Evolutionary conservation across 75 land plant species (phyloP).

Genomic region (Pinus albicaulis): DNA sequence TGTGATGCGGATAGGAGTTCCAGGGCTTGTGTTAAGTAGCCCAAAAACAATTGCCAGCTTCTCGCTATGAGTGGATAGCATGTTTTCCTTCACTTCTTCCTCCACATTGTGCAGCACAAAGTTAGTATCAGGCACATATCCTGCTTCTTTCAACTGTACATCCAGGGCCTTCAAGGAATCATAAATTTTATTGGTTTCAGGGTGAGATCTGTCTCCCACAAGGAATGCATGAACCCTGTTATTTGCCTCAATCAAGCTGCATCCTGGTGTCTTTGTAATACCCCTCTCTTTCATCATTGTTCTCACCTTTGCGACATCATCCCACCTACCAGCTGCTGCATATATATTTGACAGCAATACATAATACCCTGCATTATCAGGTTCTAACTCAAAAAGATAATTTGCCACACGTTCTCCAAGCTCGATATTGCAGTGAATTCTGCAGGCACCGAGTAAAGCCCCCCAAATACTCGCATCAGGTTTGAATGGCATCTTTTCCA

Average conservation of each 20-base stretch:
- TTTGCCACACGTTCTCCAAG: constrained; percentile 30
- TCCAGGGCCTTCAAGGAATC: constrained; percentile 6
- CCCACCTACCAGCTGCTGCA: constrained; percentile 27
- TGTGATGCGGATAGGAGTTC: constrained; percentile 11
- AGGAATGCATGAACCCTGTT: constrained; percentile 37
- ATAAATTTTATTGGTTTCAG: constrained; percentile 13
- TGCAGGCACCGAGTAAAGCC: constrained; percentile 38
- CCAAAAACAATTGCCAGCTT: constrained; percentile 35
- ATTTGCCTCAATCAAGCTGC: constrained; percentile 39
- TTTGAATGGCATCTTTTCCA: constrained; percentile 23
- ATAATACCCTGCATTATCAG: constrained; percentile 24
- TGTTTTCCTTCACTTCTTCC: constrained; percentile 5
- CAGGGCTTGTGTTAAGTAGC: constrained; percentile 24
- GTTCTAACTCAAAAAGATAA: constrained; percentile 14
- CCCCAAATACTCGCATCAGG: constrained; percentile 38
- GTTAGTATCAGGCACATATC: constrained; percentile 13
- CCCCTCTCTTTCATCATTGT: constrained; percentile 20
- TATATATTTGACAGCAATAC: constrained; percentile 36
- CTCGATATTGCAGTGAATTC: constrained; percentile 27
- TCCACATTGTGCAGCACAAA: constrained; percentile 8
- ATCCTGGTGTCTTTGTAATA: constrained; percentile 42
- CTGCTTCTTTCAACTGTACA: constrained; percentile 16
- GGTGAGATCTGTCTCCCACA: constrained; percentile 37
- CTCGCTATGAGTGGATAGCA: constrained; percentile 15
- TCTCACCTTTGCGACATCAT: constrained; percentile 22